Evolutionary conservation across 164 flowering plant species (phyloP).

Genomic region (Sedum album): DNA sequence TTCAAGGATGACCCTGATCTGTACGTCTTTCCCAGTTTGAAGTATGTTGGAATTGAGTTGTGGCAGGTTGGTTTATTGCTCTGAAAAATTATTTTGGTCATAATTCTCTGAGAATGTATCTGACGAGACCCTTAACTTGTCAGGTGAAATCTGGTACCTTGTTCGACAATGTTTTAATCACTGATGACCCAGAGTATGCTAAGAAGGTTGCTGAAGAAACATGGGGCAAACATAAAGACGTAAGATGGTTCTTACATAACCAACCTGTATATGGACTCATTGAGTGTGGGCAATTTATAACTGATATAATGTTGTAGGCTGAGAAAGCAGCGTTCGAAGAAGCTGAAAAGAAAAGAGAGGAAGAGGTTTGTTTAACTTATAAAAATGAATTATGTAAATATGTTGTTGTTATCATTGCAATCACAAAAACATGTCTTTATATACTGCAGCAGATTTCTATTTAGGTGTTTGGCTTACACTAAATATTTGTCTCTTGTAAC

Average conservation of each 20-base stretch:
- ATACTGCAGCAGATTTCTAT: background rate
- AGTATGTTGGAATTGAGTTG: no score
- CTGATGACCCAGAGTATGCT: constrained; percentile 80
- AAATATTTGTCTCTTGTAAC: constrained; percentile 11
- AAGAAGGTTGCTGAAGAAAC: constrained; percentile 54
- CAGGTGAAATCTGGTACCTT: constrained; percentile 61
- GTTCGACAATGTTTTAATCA: constrained; percentile 61
- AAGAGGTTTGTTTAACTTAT: no score
- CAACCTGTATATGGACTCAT: no score
- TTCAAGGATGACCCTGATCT: constrained; percentile 57
- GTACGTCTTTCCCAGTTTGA: no score
- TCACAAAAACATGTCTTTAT: background rate
- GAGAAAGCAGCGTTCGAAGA: constrained; percentile 57
- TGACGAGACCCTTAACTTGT: constrained; percentile 5
- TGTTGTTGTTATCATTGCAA: no score
- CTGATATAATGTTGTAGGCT: constrained; percentile 21
- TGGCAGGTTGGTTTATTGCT: constrained; percentile 36
- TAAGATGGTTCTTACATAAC: no score
- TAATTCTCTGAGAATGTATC: background rate
- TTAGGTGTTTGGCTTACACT: background rate
- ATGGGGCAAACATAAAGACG: no score
- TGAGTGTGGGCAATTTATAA: background rate
- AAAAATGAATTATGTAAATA: no score
- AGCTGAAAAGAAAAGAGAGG: no score
- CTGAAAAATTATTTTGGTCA: background rate